Evolutionary conservation across 371 early-diverging fungal species (phyloP).

Genomic region (Haplosporangium sp.): DNA sequence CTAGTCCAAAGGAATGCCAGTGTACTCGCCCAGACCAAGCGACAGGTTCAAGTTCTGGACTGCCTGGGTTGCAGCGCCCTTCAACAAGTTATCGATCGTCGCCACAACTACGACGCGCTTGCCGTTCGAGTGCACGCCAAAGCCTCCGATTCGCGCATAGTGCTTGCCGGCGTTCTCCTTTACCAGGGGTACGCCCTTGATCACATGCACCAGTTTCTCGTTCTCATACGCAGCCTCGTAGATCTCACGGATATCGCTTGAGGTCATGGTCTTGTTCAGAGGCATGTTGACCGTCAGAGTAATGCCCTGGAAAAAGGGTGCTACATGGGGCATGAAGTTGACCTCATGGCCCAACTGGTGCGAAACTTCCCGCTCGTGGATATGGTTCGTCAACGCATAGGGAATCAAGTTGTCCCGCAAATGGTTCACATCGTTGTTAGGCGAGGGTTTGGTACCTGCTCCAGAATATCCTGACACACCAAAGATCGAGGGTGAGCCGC

Average conservation of each 20-base stretch:
- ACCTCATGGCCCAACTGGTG: slow-evolving; percentile 76
- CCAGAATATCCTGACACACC: slow-evolving; percentile 98
- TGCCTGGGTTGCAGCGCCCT: slow-evolving; percentile 98
- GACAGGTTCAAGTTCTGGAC: slow-evolving; percentile 90
- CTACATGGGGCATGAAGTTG: slow-evolving; percentile 93
- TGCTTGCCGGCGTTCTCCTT: slow-evolving; percentile 89
- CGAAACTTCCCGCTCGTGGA: slow-evolving; percentile 94
- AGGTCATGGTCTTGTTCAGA: slow-evolving; percentile 73
- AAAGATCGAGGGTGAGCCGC: slow-evolving; percentile 82
- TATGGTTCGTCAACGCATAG: slow-evolving; percentile 93
- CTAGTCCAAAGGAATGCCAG: slow-evolving; percentile 78
- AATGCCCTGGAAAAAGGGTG: slow-evolving; percentile 94
- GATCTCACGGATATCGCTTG: slow-evolving; percentile 71
- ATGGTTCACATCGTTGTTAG: slow-evolving; percentile 90
- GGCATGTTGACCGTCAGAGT: slow-evolving; percentile 89
- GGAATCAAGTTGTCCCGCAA: slow-evolving; percentile 90
- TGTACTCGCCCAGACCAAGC: slow-evolving; percentile 83
- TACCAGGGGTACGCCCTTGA: slow-evolving; percentile 82
- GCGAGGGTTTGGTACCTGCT: slow-evolving; percentile 95
- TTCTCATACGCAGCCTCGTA: slow-evolving; percentile 79
- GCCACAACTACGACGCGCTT: slow-evolving; percentile 89
- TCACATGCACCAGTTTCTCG: slow-evolving; percentile 86
- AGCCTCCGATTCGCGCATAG: slow-evolving; percentile 91
- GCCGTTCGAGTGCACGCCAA: slow-evolving; percentile 83
- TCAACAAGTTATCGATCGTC: slow-evolving; percentile 95